These are phyloP conservation scores for Metschnikowia dekortorum DNA, from an alignment of 805 yeast genomes.

Conservation along the genomic window DNA sequence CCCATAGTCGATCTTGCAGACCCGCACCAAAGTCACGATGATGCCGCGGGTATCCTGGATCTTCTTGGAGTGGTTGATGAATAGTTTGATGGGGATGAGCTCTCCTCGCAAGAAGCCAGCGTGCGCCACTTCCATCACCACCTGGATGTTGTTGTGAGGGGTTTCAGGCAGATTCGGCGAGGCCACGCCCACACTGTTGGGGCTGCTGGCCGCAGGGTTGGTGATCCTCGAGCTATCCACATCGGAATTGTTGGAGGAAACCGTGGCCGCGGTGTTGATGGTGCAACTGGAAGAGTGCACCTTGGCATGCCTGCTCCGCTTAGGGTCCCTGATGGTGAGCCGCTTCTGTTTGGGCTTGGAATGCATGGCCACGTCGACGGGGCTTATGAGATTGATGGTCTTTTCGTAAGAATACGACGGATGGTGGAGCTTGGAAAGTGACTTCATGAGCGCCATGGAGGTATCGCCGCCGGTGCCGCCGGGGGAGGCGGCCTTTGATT, in stretches of 20 bases:
- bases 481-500: neutral
- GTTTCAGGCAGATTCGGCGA: slow-evolving; percentile 3
- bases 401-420: slow-evolving; percentile 49
- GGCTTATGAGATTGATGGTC: slow-evolving; percentile 58
- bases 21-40: slow-evolving; percentile 73
- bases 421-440: slow-evolving; percentile 22
- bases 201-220: neutral
- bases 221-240: slow-evolving; percentile 2
- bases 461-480: neutral
- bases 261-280: slow-evolving; percentile 26
- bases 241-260: slow-evolving; percentile 32
- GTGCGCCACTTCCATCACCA: slow-evolving; percentile 40
- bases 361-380: slow-evolving; percentile 65
- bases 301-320: slow-evolving; percentile 25
- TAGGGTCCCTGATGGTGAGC: slow-evolving; percentile 56
- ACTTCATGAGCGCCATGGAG: neutral
- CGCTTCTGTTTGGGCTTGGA: slow-evolving; percentile 65
- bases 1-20: slow-evolving; percentile 61
- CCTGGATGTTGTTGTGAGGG: slow-evolving; percentile 31
- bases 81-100: slow-evolving; percentile 63
- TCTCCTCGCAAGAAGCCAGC: slow-evolving; percentile 81
- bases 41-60: slow-evolving; percentile 68
- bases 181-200: neutral
- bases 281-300: slow-evolving; percentile 36
- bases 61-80: slow-evolving; percentile 64